phyloP scores from a whole-genome alignment of 2,329 filamentous ascomycete species.

The Capronia americana region DNA sequence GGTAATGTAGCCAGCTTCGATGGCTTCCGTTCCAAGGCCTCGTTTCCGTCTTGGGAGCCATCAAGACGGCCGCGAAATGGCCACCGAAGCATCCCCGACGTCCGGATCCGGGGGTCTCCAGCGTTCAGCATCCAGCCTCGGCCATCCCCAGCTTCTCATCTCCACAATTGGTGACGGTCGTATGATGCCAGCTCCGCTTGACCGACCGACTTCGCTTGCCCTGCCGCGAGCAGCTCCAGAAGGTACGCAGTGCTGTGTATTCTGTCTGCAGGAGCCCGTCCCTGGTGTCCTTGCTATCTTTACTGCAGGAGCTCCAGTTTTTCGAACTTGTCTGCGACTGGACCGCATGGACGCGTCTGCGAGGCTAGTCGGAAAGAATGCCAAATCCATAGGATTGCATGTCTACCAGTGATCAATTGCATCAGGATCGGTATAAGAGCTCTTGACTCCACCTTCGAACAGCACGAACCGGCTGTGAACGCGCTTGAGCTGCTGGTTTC shows the following conservation, averaged over 20 bases:
- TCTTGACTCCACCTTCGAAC: not conserved
- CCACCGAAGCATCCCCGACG: not conserved
- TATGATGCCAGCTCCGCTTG: constrained; percentile 15
- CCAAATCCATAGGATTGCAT: not conserved
- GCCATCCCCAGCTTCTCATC: constrained; percentile 1
- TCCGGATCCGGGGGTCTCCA: not conserved
- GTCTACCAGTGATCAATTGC: not conserved
- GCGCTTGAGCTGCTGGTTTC: not conserved
- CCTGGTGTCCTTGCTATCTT: not conserved
- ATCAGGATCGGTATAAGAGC: not conserved
- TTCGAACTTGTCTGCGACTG: not conserved
- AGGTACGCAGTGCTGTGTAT: not conserved
- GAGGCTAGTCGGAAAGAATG: constrained; percentile 12
- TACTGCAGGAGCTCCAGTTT: constrained; percentile 6
- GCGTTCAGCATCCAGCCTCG: not conserved
- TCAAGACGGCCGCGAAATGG: not conserved
- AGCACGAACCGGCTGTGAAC: not conserved
- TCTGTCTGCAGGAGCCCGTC: not conserved
- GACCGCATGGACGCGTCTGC: not conserved
- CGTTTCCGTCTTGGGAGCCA: not conserved
- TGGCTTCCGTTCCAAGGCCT: not conserved
- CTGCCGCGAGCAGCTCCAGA: not conserved
- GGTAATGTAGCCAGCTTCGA: not conserved
- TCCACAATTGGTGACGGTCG: not conserved
- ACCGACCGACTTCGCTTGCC: constrained; percentile 10